Percentiles rank a stretch among this genome's conserved stretches.
These are phyloP conservation scores for Tripterygium wilfordii DNA, from an alignment of 177 flowering plant genomes.

Conservation along the genomic window DNA sequence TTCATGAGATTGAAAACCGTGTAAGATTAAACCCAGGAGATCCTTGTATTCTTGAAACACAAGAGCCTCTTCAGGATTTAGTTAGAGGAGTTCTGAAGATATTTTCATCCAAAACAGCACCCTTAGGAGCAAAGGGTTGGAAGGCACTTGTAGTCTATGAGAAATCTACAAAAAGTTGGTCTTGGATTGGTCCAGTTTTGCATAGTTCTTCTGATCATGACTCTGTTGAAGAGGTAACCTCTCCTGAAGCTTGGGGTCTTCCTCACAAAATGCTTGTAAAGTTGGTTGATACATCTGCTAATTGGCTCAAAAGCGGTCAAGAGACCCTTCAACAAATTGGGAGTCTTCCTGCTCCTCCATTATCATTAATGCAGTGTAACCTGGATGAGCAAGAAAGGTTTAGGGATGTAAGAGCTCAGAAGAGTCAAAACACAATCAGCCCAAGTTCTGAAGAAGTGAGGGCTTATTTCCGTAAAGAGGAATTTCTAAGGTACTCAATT, in stretches of 20 bases:
- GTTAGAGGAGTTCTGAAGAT: constrained; percentile 89
- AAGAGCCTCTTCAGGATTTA: constrained; percentile 94
- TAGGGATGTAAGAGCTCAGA: constrained; percentile 87
- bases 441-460: constrained; percentile 90
- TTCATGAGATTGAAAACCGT: constrained; percentile 83
- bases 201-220: constrained; percentile 46
- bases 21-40: constrained; percentile 91
- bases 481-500: constrained; percentile 75
- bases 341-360: constrained; percentile 88
- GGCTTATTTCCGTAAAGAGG: constrained; percentile 79
- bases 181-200: constrained; percentile 77
- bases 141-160: constrained; percentile 65
- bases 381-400: constrained; percentile 90
- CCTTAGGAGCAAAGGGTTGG: constrained; percentile 91
- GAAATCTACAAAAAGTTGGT: constrained; percentile 75
- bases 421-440: constrained; percentile 78
- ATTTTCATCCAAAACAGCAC: constrained; percentile 86
- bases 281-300: constrained; percentile 91
- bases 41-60: constrained; percentile 94
- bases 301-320: constrained; percentile 92
- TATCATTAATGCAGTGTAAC: constrained; percentile 52
- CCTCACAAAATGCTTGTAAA: constrained; percentile 94
- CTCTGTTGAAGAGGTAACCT: constrained; percentile 57
- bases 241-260: constrained; percentile 84
- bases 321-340: constrained; percentile 92